Evolutionary conservation across 2,329 filamentous ascomycete species (phyloP).

Genomic region (Diaporthe capsici): DNA sequence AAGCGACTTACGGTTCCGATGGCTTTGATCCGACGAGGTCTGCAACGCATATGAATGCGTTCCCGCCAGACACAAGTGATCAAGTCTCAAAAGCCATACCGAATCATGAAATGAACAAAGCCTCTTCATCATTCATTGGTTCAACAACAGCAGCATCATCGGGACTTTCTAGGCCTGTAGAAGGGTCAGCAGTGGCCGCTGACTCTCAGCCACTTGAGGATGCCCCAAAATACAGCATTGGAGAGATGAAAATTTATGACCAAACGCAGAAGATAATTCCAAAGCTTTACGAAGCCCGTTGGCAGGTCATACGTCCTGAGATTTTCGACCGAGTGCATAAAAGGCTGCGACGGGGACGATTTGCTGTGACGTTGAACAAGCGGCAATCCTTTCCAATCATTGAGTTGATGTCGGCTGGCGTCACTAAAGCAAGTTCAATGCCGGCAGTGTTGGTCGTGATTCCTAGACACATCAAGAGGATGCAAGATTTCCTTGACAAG

Average conservation of each 20-base stretch:
- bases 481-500: neutral
- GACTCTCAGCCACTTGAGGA: no score
- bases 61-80: neutral
- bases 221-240: no score
- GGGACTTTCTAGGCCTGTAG: no score
- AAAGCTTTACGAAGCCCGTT: neutral
- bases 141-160: no score
- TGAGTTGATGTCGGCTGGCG: conserved; percentile 13
- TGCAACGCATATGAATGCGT: no score
- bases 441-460: neutral
- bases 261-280: neutral
- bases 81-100: no score
- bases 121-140: no score
- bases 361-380: neutral
- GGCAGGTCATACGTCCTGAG: neutral
- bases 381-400: neutral
- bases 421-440: neutral
- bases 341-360: neutral
- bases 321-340: neutral
- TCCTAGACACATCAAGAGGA: neutral
- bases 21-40: neutral
- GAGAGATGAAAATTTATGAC: neutral
- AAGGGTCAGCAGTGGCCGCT: no score
- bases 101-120: neutral
- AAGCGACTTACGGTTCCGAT: neutral